phyloP scores from a whole-genome alignment of 148 eudicot species.

The Rhododendron henanense region DNA sequence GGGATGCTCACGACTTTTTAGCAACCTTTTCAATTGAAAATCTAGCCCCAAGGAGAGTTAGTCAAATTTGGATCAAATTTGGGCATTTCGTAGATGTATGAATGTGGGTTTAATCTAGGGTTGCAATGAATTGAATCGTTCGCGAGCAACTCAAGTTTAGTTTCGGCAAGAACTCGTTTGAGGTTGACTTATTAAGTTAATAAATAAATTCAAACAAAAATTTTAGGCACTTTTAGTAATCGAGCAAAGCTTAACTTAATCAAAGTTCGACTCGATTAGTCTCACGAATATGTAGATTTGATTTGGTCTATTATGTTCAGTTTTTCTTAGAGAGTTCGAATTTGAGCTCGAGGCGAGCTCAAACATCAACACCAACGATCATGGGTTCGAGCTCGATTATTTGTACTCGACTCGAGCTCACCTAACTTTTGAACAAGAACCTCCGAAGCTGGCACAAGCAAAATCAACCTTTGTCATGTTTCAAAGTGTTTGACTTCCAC shows the following conservation, averaged over 20 bases:
- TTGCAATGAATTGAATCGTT: background rate
- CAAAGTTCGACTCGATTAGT: too few relatives aligned
- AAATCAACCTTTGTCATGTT: background rate
- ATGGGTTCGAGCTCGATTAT: background rate
- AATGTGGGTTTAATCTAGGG: background rate
- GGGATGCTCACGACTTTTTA: background rate
- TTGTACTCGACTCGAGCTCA: background rate
- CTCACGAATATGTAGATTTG: background rate
- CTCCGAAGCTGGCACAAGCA: background rate
- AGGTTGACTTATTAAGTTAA: background rate
- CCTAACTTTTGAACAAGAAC: background rate
- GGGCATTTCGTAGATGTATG: background rate
- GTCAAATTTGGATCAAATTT: background rate
- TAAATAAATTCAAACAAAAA: background rate
- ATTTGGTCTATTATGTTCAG: too few relatives aligned
- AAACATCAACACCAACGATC: background rate
- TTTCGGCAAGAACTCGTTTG: background rate
- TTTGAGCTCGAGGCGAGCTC: background rate
- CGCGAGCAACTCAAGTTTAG: background rate
- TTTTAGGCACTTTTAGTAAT: too few relatives aligned
- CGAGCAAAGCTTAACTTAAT: too few relatives aligned
- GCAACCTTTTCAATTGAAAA: background rate
- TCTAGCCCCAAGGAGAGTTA: background rate
- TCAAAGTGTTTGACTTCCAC: background rate
- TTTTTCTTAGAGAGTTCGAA: too few relatives aligned